Evolutionary conservation across 1,284 basidiomycete species (phyloP), one percentile per base, ranked within the genome.

Genomic region (Ustilago crameri): DNA sequence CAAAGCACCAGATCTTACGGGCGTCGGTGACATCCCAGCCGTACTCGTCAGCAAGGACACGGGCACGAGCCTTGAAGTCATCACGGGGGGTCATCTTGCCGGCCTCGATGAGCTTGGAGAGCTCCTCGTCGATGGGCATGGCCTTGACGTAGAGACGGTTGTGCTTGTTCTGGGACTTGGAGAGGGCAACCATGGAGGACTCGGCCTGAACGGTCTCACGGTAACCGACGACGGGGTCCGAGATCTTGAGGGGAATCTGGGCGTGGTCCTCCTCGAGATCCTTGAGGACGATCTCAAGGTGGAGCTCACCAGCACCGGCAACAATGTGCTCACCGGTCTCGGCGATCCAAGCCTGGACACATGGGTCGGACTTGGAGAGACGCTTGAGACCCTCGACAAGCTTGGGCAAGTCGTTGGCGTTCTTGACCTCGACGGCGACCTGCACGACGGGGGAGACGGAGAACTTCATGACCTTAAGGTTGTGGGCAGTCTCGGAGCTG

Each of bases 101-200:
- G 69, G 80, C 82, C 86, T 98, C 95, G 82, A 99, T 98, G 74
- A 93, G 95, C 82, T 89, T 89, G 76, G 93, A 90, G 66, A 98
- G 89, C 85, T 97, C 94, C 84, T 98, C 96, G 37, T 92, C 93
- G 69, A 98, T 85, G 50, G 96, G 96, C 86, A 90, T 79, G 44
- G 96, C 95, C 88, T 93, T 94, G 76, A 91, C 89, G 85, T 91
- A 98, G 70, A 98, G 88, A 88, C 96, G 93, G 86, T 98, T 99
- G 90, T 98, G 96, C 90, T 99, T 99, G 89, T 99, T 98, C 87
- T 98, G 96, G 51, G 96, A 98, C 86, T 99, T 99, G 77, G 96
- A 98, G 56, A 99, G 88, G 41, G 96, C 96, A 74, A 93, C 90
- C 83, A 98, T 98, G 62, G 91, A 90, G 8, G 95, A 98, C 87